Percentiles rank a stretch among this genome's conserved stretches.
These are phyloP conservation scores for Aurinia saxatilis DNA, from an alignment of 345 rosid genomes.

Conservation along the genomic window DNA sequence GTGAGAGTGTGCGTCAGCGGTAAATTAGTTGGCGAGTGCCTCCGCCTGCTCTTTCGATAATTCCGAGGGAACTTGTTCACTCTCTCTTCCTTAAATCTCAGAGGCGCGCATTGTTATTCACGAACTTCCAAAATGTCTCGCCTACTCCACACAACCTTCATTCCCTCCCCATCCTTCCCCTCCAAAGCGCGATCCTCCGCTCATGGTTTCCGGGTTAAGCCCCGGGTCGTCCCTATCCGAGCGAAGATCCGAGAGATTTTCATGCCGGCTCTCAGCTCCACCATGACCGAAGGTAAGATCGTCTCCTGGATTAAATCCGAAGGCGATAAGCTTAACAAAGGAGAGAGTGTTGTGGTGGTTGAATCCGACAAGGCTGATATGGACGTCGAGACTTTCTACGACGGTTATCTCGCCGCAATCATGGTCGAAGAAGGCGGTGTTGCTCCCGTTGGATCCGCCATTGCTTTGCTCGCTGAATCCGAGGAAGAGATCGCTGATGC, in stretches of 20 bases:
- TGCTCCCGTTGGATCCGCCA: conserved; percentile 92
- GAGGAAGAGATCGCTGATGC: conserved; percentile 74
- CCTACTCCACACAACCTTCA: conserved; percentile 53
- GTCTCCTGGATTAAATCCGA: conserved; percentile 92
- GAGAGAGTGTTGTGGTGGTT: conserved; percentile 91
- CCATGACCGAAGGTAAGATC: conserved; percentile 94
- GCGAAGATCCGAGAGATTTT: conserved; percentile 94
- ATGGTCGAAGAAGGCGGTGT: conserved; percentile 94
- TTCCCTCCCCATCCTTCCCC: conserved; percentile 37
- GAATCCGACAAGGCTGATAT: conserved; percentile 98
- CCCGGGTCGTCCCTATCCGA: conserved; percentile 22
- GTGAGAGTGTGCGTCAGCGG: conserved; percentile 22
- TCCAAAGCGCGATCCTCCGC: conserved; percentile 13
- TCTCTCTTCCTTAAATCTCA: background rate
- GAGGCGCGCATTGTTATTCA: background rate
- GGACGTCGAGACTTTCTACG: conserved; percentile 96
- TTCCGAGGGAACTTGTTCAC: conserved; percentile 35
- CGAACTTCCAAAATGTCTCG: conserved; percentile 40
- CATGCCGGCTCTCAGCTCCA: conserved; percentile 99
- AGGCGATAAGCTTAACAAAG: conserved; percentile 82
- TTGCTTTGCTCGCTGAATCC: conserved; percentile 78
- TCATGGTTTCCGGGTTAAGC: conserved; percentile 14
- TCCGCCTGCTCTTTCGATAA: conserved; percentile 58
- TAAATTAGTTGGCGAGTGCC: conserved; percentile 49
- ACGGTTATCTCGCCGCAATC: conserved; percentile 84